Evolutionary conservation across 2,329 filamentous ascomycete genomes (phyloP).

Genomic region (Macrophomina pseudophaseolina): DNA sequence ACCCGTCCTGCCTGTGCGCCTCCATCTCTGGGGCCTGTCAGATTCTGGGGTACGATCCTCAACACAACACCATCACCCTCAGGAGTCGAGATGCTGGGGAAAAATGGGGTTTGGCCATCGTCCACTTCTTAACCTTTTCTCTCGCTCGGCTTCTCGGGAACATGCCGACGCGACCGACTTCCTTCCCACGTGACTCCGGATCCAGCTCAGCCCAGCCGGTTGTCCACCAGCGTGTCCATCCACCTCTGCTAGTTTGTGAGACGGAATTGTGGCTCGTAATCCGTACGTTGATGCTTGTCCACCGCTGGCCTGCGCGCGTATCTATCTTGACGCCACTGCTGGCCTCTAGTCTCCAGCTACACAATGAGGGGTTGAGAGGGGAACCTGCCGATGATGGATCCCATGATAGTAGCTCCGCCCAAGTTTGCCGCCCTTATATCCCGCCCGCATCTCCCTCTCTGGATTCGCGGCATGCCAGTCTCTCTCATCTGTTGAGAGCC

Average conservation of each 20-base stretch:
- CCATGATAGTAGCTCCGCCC: constrained; percentile 17
- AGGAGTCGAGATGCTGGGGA: not conserved
- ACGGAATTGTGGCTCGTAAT: constrained; percentile 10
- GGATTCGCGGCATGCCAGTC: not conserved
- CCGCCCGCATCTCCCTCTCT: constrained; percentile 1
- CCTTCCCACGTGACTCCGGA: constrained; percentile 12
- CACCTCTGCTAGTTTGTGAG: not conserved
- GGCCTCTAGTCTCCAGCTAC: not conserved
- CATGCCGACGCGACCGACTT: constrained; percentile 7
- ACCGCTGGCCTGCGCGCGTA: constrained; percentile 9
- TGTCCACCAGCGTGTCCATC: not conserved
- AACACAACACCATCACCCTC: not conserved
- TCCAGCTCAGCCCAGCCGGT: not conserved
- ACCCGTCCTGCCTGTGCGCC: not conserved
- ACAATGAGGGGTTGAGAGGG: constrained; percentile 18
- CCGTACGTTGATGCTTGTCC: not conserved
- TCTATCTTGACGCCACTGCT: constrained; percentile 2
- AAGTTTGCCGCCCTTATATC: constrained; percentile 13
- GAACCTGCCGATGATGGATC: constrained; percentile 17
- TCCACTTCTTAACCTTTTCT: not conserved
- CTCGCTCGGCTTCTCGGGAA: constrained; percentile 10
- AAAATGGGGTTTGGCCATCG: not conserved
- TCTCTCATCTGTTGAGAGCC: not conserved
- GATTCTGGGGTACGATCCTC: not conserved
- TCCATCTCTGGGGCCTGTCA: not conserved